Base-by-base conservation (phyloP, 768 basidiomycete species). In the Paxillus involutus region DNA sequence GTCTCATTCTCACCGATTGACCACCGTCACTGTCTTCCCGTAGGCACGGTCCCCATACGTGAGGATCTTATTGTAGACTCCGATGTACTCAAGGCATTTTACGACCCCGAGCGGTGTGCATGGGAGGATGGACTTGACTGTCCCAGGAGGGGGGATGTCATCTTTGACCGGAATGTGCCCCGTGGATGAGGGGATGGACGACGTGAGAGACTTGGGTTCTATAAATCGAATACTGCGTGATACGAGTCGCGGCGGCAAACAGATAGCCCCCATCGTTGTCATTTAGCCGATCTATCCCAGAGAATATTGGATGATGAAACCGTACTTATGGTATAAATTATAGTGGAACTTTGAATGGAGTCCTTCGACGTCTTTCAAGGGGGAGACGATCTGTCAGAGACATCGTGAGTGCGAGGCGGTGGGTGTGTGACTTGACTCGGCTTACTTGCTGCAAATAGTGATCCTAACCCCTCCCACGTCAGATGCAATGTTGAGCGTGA, bases 71-170 rank as follows among this genome's bases (percentile, higher is more conserved):
- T 98, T 98, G 77, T 99, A 98, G 13, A 98, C 93, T 10, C 94
- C 89, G 40, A 88, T 78, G 66, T 86, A 80, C 68, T 99, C 97
- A 21, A 99, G 78, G 56, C 86, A 91, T 73, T 99, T 99, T 59
- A 99, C 95, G 64, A 98, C 89, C 3, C 94, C 97, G 11, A 99
- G 82, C 0, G 97, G 95, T 5, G 97, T 99, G 71, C 97, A 99
- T 0, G 97, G 97, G 35, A 99, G 82, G 65, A 99, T 92, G 4
- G 94, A 96, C 72, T 98, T 98, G 64, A 97, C 92, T 52, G 86
- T 88, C 21, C 94, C 94, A 0, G 83, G 71, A 4, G 94, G 93
- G 2, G 91, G 85, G 12, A 79, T 73, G 54, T 93, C 89, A 40
- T 63, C 75, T 62, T 76, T 75, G 30, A 73, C 68, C 5, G 72